Conservation (phyloP, 495 filamentous ascomycete species). For the Xylaria grammica region DNA sequence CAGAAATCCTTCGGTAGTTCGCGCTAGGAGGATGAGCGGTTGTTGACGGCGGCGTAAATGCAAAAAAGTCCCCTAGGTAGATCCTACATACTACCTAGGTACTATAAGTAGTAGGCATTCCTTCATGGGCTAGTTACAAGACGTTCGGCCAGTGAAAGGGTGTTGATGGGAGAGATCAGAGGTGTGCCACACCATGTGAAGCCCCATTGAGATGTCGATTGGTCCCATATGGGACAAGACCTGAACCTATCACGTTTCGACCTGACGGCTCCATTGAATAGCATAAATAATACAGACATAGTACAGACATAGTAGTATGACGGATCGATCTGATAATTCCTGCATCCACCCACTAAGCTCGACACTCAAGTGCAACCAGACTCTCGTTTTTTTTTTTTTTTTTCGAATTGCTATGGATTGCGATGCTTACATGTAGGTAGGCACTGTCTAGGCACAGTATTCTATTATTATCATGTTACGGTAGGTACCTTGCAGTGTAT, state of each 20-base stretch:
- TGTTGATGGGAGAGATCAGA: too few relatives aligned
- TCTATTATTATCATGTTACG: too few relatives aligned
- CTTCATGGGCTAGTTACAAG: neutral
- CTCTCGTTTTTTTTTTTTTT: too few relatives aligned
- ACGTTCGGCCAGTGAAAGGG: neutral
- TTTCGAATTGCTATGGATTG: too few relatives aligned
- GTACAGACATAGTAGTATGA: too few relatives aligned
- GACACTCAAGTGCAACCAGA: too few relatives aligned
- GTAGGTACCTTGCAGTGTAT: too few relatives aligned
- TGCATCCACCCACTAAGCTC: neutral
- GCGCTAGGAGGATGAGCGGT: neutral
- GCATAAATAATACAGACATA: too few relatives aligned
- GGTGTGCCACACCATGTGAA: constrained; percentile 10
- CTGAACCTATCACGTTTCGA: constrained; percentile 7
- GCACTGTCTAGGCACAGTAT: too few relatives aligned
- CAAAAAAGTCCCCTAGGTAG: too few relatives aligned
- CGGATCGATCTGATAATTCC: neutral
- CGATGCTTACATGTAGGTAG: too few relatives aligned
- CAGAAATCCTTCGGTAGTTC: constrained; percentile 15
- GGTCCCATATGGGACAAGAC: neutral
- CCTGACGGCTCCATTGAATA: neutral
- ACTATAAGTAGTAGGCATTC: neutral
- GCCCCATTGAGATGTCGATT: neutral
- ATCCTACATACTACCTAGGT: too few relatives aligned
- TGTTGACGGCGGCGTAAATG: neutral